A percentile compares a stretch with the other conserved stretches of the same genome.
These are phyloP conservation scores for Teratosphaeria destructans DNA, from an alignment of 2,329 filamentous ascomycete genomes.

Conservation along the genomic window DNA sequence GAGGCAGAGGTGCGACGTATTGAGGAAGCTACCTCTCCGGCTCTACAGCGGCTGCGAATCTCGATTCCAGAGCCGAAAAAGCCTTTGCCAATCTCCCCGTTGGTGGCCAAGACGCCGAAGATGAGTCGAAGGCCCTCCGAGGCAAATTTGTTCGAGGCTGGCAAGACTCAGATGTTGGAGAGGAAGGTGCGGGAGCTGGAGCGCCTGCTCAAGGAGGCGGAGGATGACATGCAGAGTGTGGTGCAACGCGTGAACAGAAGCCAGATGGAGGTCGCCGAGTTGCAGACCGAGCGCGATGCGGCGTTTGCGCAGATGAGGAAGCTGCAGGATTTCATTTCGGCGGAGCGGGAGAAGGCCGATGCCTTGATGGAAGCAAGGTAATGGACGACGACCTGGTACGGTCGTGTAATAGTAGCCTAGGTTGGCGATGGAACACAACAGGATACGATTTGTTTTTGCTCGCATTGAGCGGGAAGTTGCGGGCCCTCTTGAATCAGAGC, in stretches of 20 bases:
- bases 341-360: constrained; percentile 52
- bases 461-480: background rate
- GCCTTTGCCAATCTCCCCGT: constrained; percentile 43
- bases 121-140: constrained; percentile 44
- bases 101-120: constrained; percentile 50
- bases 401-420: background rate
- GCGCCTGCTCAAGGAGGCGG: constrained; percentile 63
- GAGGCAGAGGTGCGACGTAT: constrained; percentile 74
- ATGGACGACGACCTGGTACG: background rate
- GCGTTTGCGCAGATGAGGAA: constrained; percentile 60
- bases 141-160: constrained; percentile 49
- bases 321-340: constrained; percentile 57
- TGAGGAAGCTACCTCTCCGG: constrained; percentile 64
- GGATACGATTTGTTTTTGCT: background rate
- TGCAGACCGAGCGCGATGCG: constrained; percentile 66
- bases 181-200: constrained; percentile 76
- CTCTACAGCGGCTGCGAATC: constrained; percentile 59
- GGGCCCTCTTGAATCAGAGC: too few species aligned
- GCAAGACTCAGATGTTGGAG: constrained; percentile 65
- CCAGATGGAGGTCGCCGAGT: constrained; percentile 70
- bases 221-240: constrained; percentile 74
- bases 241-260: constrained; percentile 72
- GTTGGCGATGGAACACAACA: background rate
- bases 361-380: constrained; percentile 16
- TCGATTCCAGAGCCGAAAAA: constrained; percentile 38